Conservation (phyloP, 2,329 filamentous ascomycete species). For the Ceratocystis colombiana region DNA sequence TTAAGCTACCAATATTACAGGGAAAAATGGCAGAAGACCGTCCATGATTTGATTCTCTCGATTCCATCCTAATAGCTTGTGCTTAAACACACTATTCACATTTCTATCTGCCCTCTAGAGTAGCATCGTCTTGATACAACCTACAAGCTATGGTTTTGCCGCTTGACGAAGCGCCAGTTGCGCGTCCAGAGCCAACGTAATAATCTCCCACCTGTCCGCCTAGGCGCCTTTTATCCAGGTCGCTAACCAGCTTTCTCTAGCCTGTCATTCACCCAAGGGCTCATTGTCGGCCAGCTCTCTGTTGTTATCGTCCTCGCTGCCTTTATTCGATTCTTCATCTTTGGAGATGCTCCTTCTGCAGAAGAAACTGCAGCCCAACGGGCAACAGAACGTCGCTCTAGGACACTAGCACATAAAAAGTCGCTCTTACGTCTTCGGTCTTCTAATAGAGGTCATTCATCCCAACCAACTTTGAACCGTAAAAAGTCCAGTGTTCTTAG, state of each 20-base stretch:
- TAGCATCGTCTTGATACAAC: not conserved
- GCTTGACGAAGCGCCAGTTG: conserved; percentile 22
- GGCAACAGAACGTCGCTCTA: conserved; percentile 62
- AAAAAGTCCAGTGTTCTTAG: conserved; percentile 65
- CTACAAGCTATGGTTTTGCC: conserved; percentile 20
- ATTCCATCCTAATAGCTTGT: not conserved
- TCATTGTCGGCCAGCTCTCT: conserved; percentile 85
- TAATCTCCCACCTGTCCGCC: conserved; percentile 27
- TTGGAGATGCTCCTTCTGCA: conserved; percentile 79
- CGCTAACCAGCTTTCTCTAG: conserved; percentile 36
- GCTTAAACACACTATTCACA: not conserved
- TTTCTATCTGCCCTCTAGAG: not conserved
- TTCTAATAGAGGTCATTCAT: conserved; percentile 27
- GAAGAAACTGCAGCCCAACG: conserved; percentile 68
- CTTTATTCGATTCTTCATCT: conserved; percentile 99
- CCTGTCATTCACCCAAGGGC: conserved; percentile 83
- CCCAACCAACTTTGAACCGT: conserved; percentile 40
- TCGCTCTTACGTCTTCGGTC: conserved; percentile 56
- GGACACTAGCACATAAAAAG: conserved; percentile 65
- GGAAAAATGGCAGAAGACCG: conserved; percentile 3
- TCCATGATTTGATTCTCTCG: not conserved
- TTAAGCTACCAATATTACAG: not conserved
- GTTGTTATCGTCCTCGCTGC: conserved; percentile 82
- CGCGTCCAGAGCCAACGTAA: conserved; percentile 40
- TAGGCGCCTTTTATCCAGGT: not conserved